Percentiles rank a stretch among this genome's conserved stretches.
Conservation (phyloP, 495 filamentous ascomycete genomes). For the Parachaetomium inaequale region DNA sequence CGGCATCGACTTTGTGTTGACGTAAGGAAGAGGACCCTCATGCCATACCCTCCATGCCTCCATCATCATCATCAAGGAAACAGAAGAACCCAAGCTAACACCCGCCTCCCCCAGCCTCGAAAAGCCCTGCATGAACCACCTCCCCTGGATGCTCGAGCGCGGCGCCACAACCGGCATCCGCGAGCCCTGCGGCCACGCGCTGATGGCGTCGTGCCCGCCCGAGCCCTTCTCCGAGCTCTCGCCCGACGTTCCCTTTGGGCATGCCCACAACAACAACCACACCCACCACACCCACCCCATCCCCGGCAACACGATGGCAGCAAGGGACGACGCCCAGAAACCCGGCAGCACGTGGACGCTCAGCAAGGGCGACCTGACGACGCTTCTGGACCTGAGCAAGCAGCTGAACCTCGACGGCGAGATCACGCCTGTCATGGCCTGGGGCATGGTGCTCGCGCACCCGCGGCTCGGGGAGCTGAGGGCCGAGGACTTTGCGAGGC, state of each 20-base stretch:
- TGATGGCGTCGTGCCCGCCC: conserved; percentile 88
- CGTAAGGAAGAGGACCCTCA: conserved; percentile 58
- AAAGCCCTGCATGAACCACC: conserved; percentile 91
- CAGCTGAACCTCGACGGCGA: conserved; percentile 84
- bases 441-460: conserved; percentile 74
- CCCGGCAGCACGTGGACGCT: conserved; percentile 63
- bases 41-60: conserved; percentile 28
- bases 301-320: not conserved
- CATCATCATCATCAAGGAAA: not conserved
- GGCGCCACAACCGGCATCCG: conserved; percentile 48
- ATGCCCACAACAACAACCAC: conserved; percentile 10
- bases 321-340: not conserved
- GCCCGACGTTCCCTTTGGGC: conserved; percentile 51
- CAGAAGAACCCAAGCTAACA: not conserved
- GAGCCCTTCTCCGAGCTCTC: conserved; percentile 47
- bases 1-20: conserved; percentile 93
- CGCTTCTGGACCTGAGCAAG: conserved; percentile 78
- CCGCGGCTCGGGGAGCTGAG: conserved; percentile 61
- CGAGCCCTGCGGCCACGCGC: conserved; percentile 68
- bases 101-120: conserved; percentile 63
- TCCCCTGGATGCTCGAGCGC: conserved; percentile 67
- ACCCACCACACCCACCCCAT: not conserved
- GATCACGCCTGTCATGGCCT: conserved; percentile 96
- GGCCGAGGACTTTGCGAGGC: conserved; percentile 63
- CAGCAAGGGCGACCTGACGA: conserved; percentile 67